A percentile compares a stretch with the other conserved stretches of the same genome.
Conservation (phyloP, 345 rosid species). For the Aquilaria malaccensis region DNA sequence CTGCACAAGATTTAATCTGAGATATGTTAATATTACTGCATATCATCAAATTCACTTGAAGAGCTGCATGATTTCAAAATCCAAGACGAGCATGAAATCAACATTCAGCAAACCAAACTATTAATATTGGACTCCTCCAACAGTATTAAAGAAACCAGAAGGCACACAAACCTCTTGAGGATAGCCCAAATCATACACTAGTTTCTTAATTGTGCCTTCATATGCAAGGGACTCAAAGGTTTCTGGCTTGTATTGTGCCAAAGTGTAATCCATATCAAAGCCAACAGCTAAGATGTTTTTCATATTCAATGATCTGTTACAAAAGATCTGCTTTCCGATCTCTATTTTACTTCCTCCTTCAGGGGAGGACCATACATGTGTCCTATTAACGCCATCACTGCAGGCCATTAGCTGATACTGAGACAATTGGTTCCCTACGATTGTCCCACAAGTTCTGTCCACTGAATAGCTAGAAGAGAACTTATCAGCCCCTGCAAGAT, state of each 20-base stretch:
- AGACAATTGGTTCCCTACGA: conserved; percentile 29
- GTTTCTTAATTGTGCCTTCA: conserved; percentile 75
- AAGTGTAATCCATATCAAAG: conserved; percentile 97
- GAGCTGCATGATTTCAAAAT: no score
- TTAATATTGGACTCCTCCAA: no score
- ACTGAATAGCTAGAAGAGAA: conserved; percentile 34
- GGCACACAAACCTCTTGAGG: conserved; percentile 65
- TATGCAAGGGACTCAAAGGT: conserved; percentile 95
- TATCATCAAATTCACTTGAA: no score
- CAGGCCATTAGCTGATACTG: conserved; percentile 21
- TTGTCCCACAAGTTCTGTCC: conserved; percentile 32
- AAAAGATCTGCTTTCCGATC: conserved; percentile 73
- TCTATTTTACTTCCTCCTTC: conserved; percentile 52
- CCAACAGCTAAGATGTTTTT: conserved; percentile 87
- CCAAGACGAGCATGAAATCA: no score
- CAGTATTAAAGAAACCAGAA: background rate
- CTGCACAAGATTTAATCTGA: conserved; percentile 26
- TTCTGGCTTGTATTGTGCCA: conserved; percentile 94
- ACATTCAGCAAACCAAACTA: no score
- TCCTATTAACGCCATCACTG: conserved; percentile 33
- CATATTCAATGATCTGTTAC: conserved; percentile 96
- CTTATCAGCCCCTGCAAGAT: conserved; percentile 43
- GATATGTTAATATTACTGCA: no score
- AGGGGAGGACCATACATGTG: conserved; percentile 59
- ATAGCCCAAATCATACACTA: conserved; percentile 89